These are phyloP conservation scores for Fusarium foetens DNA, from an alignment of 2,329 filamentous ascomycete genomes.

Conservation along the genomic window DNA sequence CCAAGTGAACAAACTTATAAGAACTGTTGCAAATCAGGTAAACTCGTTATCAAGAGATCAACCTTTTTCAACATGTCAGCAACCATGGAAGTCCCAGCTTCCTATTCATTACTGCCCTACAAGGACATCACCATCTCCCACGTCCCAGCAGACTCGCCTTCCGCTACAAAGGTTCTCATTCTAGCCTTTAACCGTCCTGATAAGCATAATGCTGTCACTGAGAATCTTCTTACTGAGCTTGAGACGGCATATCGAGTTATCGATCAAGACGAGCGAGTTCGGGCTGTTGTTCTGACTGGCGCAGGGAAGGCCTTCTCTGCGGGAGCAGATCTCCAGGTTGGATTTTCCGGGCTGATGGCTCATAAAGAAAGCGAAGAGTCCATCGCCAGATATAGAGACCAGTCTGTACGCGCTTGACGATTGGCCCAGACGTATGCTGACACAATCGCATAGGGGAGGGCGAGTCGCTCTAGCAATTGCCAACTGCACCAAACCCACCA, in stretches of 20 bases:
- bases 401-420: not conserved
- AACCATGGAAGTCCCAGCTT: not conserved
- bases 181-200: not conserved
- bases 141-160: not conserved
- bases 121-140: not conserved
- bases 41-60: not conserved
- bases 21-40: too few species aligned
- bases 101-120: not conserved
- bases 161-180: not conserved
- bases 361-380: not conserved
- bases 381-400: not conserved
- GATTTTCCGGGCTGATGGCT: not conserved
- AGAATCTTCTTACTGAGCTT: not conserved
- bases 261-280: not conserved
- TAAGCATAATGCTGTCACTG: not conserved
- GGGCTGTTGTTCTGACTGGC: not conserved
- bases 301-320: not conserved
- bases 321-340: not conserved
- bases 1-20: not conserved
- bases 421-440: not conserved
- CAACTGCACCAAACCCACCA: not conserved
- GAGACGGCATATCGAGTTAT: not conserved
- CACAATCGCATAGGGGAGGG: not conserved
- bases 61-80: not conserved
- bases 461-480: not conserved